phyloP scores from a whole-genome alignment of 2,329 filamentous ascomycete species.

The Xylariaceae sp. region DNA sequence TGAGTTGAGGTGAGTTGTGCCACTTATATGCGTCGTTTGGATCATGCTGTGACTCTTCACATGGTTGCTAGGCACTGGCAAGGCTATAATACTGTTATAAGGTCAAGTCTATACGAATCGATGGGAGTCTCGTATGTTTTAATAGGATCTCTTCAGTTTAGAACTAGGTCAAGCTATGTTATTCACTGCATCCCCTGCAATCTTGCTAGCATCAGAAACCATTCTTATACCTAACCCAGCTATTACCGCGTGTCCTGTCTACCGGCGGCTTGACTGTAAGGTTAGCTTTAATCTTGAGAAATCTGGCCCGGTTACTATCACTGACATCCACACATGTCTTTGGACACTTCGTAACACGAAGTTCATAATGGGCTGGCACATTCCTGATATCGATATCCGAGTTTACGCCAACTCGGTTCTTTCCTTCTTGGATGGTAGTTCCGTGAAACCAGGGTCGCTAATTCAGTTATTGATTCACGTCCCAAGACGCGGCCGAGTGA shows the following conservation, averaged over 20 bases:
- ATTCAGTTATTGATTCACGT: background rate
- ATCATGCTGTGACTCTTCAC: background rate
- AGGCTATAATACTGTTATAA: background rate
- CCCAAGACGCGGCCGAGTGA: constrained; percentile 16
- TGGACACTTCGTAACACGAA: background rate
- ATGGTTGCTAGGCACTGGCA: background rate
- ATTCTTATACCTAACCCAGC: too few relatives aligned
- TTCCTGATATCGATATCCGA: background rate
- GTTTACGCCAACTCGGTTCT: background rate
- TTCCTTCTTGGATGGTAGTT: background rate
- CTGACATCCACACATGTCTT: background rate
- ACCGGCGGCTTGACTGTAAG: background rate
- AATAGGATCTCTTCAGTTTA: background rate
- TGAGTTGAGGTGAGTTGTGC: background rate
- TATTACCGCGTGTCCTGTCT: background rate
- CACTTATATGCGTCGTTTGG: too few relatives aligned
- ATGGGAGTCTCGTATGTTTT: too few relatives aligned
- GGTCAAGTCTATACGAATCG: too few relatives aligned
- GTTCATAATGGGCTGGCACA: background rate
- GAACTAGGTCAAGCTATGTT: background rate
- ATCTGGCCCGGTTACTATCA: background rate
- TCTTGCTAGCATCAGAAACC: too few relatives aligned
- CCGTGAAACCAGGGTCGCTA: background rate
- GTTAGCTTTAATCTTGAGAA: background rate
- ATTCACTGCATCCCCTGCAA: background rate